phyloP scores from a whole-genome alignment of 306 rosid species.

The Cucurbita ficifolia region DNA sequence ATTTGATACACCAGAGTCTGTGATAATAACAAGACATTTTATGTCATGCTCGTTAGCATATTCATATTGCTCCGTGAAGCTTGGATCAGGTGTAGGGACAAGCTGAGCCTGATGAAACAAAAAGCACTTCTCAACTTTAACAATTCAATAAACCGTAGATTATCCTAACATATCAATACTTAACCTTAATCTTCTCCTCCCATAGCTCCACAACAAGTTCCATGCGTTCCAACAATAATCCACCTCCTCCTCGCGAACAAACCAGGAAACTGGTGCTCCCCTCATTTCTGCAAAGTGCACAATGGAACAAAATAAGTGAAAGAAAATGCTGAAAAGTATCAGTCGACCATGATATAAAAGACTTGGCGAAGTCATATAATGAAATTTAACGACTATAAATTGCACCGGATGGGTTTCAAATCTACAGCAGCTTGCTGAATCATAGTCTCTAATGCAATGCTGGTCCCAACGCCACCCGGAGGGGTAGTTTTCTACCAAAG shows the following conservation, averaged over 20 bases:
- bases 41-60: constrained; percentile 86
- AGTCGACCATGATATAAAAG: neutral
- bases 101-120: constrained; percentile 60
- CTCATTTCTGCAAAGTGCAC: constrained; percentile 44
- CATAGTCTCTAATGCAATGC: constrained; percentile 86
- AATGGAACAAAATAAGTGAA: neutral
- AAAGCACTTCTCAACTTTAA: constrained; percentile 14
- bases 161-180: neutral
- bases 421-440: constrained; percentile 58
- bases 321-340: neutral
- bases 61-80: constrained; percentile 91
- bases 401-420: constrained; percentile 54
- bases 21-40: constrained; percentile 75
- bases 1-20: constrained; percentile 46
- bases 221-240: constrained; percentile 75
- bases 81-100: constrained; percentile 75
- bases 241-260: constrained; percentile 96
- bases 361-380: neutral
- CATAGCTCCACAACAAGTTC: constrained; percentile 77
- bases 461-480: constrained; percentile 78
- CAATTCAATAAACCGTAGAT: neutral
- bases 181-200: constrained; percentile 80
- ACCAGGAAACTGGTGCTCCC: constrained; percentile 52
- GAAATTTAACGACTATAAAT: neutral
- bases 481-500: constrained; percentile 54